Percentiles rank a stretch among this genome's conserved stretches.
Conservation (phyloP, 768 basidiomycete species). For the Lepiota brunneoincarnata region DNA sequence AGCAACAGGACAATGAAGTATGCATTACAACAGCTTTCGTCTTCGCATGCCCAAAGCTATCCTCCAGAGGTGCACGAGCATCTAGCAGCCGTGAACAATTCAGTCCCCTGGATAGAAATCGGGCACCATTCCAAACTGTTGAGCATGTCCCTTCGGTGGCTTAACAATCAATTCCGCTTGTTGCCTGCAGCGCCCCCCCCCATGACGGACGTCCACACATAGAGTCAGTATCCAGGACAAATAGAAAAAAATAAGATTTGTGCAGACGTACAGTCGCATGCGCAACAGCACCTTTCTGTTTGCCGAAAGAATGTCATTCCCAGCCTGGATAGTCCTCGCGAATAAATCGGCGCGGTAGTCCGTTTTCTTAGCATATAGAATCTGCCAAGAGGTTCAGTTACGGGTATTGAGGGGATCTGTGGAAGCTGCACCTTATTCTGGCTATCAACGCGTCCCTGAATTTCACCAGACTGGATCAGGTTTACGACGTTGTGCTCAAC, state of each 20-base stretch:
- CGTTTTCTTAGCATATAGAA: slow-evolving; percentile 75
- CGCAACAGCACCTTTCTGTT: slow-evolving; percentile 80
- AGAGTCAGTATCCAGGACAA: background rate
- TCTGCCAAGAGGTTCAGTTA: slow-evolving; percentile 36
- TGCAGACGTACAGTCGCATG: slow-evolving; percentile 76
- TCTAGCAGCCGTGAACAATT: too few relatives aligned
- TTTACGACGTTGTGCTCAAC: slow-evolving; percentile 72
- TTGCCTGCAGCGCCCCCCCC: slow-evolving; percentile 45
- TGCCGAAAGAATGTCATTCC: slow-evolving; percentile 64
- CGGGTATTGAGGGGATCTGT: background rate
- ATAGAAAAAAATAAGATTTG: slow-evolving; percentile 4
- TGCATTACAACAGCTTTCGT: too few relatives aligned
- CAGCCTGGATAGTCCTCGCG: slow-evolving; percentile 69
- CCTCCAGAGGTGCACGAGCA: too few relatives aligned
- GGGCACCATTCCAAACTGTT: slow-evolving; percentile 48
- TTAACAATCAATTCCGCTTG: slow-evolving; percentile 79
- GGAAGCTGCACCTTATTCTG: slow-evolving; percentile 68
- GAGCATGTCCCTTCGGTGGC: slow-evolving; percentile 46
- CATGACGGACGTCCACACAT: background rate
- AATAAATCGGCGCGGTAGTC: slow-evolving; percentile 80
- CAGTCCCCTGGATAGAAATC: slow-evolving; percentile 6
- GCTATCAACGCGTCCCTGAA: slow-evolving; percentile 84
- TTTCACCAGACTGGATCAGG: slow-evolving; percentile 74
- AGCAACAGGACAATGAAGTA: too few relatives aligned
- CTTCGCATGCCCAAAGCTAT: too few relatives aligned